phyloP scores from a whole-genome alignment of 2,329 filamentous ascomycete genomes.

The Epichloe baconii region DNA sequence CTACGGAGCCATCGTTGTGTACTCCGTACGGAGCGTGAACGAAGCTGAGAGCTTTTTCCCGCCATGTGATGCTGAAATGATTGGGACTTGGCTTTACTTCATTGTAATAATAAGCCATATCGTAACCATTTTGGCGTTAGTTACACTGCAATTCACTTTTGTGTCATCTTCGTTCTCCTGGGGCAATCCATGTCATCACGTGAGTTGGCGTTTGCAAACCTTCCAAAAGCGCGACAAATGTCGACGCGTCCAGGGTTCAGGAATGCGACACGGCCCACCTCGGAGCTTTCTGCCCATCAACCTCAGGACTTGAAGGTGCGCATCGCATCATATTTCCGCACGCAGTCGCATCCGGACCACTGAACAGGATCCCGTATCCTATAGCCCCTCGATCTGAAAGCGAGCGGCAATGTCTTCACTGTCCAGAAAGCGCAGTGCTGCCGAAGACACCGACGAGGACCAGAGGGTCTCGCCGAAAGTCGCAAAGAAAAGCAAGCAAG shows the following conservation, averaged over 20 bases:
- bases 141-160: too few relatives aligned
- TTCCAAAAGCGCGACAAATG: not conserved
- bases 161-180: too few relatives aligned
- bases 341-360: not conserved
- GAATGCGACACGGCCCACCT: not conserved
- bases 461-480: conserved; percentile 20
- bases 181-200: not conserved
- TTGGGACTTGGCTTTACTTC: too few relatives aligned
- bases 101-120: too few relatives aligned
- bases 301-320: not conserved
- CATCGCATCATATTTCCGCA: not conserved
- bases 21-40: too few relatives aligned
- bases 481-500: conserved; percentile 34
- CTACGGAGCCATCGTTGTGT: not conserved
- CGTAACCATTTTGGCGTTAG: too few relatives aligned
- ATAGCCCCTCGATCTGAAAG: not conserved
- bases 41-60: not conserved
- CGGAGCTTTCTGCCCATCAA: not conserved
- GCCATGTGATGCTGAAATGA: too few relatives aligned
- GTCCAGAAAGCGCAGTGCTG: conserved; percentile 23
- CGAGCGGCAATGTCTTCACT: conserved; percentile 13
- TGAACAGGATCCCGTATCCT: not conserved
- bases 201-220: not conserved
- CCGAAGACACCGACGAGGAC: conserved; percentile 23
- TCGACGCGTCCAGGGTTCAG: not conserved